phyloP scores from a whole-genome alignment of 192 early-diverging fungal species.

The Radiomyces spectabilis region DNA sequence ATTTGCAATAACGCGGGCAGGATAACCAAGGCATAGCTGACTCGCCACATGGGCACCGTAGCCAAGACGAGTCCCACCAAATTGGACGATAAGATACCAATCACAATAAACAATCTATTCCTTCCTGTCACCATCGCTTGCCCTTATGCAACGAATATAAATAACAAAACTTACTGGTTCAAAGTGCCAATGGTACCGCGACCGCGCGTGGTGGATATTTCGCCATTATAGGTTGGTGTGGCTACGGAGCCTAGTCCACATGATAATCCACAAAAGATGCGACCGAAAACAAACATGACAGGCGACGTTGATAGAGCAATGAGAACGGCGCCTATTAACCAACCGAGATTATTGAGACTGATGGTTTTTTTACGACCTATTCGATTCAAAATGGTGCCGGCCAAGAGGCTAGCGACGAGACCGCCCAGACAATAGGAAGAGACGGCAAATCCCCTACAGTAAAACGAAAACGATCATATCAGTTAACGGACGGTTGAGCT shows the following conservation, averaged over 20 bases:
- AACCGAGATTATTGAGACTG: slow-evolving; percentile 61
- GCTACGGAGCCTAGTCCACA: slow-evolving; percentile 58
- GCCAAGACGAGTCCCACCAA: slow-evolving; percentile 57
- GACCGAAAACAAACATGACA: slow-evolving; percentile 61
- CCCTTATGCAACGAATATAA: no score
- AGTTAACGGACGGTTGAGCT: no score
- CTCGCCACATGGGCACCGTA: slow-evolving; percentile 59
- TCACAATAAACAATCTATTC: slow-evolving; percentile 60
- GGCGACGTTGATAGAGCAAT: slow-evolving; percentile 53
- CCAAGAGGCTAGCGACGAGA: slow-evolving; percentile 43
- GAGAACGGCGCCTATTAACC: slow-evolving; percentile 57
- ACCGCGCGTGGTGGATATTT: slow-evolving; percentile 62
- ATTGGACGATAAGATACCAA: slow-evolving; percentile 71
- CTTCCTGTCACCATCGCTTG: no score
- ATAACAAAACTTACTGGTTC: no score
- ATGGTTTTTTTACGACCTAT: slow-evolving; percentile 50
- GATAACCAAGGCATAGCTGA: slow-evolving; percentile 55
- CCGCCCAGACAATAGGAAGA: slow-evolving; percentile 49
- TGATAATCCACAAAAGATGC: slow-evolving; percentile 66
- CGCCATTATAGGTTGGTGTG: slow-evolving; percentile 67
- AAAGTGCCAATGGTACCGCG: slow-evolving; percentile 67
- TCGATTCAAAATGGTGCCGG: slow-evolving; percentile 32
- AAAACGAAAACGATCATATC: background rate
- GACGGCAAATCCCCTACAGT: slow-evolving; percentile 35
- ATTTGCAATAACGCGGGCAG: slow-evolving; percentile 51